Evolutionary conservation across 441 rosid species (phyloP).

Genomic region (Gossypium laxum): DNA sequence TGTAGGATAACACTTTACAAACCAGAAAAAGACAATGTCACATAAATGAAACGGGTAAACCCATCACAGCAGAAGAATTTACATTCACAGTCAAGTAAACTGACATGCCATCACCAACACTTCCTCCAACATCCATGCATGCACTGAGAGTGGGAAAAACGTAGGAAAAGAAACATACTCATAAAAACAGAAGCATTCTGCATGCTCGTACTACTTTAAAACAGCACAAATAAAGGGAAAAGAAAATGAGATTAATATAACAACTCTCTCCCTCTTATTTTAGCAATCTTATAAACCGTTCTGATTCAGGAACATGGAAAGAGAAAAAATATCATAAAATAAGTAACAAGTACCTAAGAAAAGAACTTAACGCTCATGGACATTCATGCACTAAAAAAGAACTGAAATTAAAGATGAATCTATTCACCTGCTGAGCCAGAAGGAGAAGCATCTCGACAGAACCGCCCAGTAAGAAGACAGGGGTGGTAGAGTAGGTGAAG

Average conservation of each 20-base stretch:
- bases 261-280: background rate
- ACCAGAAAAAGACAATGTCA: background rate
- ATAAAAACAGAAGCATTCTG: conserved; percentile 5
- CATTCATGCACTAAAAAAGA: background rate
- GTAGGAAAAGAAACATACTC: background rate
- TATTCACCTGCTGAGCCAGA: conserved; percentile 66
- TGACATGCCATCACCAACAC: background rate
- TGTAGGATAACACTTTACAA: background rate
- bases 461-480: conserved; percentile 72
- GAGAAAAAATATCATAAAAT: background rate
- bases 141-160: background rate
- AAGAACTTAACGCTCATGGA: background rate
- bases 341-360: background rate
- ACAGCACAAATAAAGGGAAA: conserved; percentile 4
- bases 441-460: conserved; percentile 95
- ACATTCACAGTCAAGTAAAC: background rate
- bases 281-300: background rate
- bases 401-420: background rate
- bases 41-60: background rate
- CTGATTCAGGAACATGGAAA: background rate
- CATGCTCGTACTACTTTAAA: background rate
- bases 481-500: conserved; percentile 93
- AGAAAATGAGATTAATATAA: background rate
- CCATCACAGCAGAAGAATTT: background rate
- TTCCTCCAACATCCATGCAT: background rate